Evolutionary conservation across 805 yeast genomes (phyloP), one percentile per base, ranked within the genome.

Genomic region (Ogataea neopini): DNA sequence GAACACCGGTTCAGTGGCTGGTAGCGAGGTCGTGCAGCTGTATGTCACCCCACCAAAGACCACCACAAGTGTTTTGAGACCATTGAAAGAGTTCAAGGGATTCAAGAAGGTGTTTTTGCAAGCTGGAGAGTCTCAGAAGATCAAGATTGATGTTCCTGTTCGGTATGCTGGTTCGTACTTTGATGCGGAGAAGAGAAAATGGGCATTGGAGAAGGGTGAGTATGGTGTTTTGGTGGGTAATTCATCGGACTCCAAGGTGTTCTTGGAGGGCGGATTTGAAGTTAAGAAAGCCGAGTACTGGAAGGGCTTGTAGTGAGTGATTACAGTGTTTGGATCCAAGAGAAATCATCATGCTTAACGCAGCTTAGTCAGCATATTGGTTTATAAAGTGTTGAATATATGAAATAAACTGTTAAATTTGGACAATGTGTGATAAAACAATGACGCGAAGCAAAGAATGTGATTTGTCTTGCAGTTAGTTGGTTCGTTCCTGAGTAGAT

Each of bases 1-100:
- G 39, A 81, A 81, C 62, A 69, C 75, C 30, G 85, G 85, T 40
- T 43, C 56, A 3, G 48, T 60, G 11, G 73, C 64, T 19, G 87
- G 86, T 49, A 65, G 74, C 19, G 86, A 81, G 59, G 76, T 72
- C 43, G 78, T 75, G 8, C 88, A 83, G 62, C 64, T 79, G 17
- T 83, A 81, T 58, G 59, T 82, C 47, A 44, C 56, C 14, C 59
- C 64, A 11, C 73, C 80, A 17, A 45, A 63, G 11, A 59, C 72
- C 34, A 70, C 70, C 35, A 69, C 69, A 0, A 19, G 46, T n/a
- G 54, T 54, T 11, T 37, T 42, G 14, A 73, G 86, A 58, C 84
- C 86, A 9, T 60, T 70, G 19, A 82, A 81, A 63, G 86, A 83
- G 57, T 69, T 83, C 61, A 81, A 79, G 62, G 84, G 76, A 22